Evolutionary conservation across 345 rosid species (phyloP).

Genomic region (Eucalyptus rudis): DNA sequence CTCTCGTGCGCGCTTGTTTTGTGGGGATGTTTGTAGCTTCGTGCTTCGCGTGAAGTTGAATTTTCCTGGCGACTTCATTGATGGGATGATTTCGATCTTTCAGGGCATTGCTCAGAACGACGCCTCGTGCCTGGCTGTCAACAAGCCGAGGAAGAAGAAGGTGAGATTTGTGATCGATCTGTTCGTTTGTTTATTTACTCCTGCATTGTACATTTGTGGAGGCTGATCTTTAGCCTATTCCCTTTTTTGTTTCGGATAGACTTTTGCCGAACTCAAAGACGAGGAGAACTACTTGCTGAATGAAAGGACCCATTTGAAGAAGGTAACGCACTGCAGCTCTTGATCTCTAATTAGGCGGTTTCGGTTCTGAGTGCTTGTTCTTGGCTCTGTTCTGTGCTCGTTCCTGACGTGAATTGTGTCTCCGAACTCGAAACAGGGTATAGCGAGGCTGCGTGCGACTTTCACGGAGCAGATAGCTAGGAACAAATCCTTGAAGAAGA

Average conservation of each 20-base stretch:
- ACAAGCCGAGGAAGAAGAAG: slow-evolving; percentile 48
- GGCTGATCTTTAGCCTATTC: neutral
- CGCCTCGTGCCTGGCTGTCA: slow-evolving; percentile 13
- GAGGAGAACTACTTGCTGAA: slow-evolving; percentile 43
- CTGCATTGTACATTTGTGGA: neutral
- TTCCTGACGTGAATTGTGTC: neutral
- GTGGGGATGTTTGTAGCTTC: neutral
- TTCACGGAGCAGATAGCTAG: slow-evolving; percentile 22
- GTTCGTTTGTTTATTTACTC: neutral
- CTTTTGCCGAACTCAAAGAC: slow-evolving; percentile 54
- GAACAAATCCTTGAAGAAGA: slow-evolving; percentile 52
- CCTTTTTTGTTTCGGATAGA: slow-evolving; percentile 4
- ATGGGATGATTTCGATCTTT: neutral
- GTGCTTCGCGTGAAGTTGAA: neutral
- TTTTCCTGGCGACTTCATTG: neutral
- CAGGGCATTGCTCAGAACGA: slow-evolving; percentile 29
- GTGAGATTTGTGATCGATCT: neutral
- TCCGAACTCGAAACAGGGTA: slow-evolving; percentile 24
- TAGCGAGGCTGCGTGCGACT: slow-evolving; percentile 31
- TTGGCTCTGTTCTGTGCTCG: accelerated
- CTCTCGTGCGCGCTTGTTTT: neutral
- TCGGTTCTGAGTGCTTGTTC: neutral
- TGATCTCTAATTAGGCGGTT: neutral
- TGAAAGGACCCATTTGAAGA: slow-evolving; percentile 35
- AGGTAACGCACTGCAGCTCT: slow-evolving; percentile 7